Base-by-base conservation (phyloP, 108 stramenopile genomes). In the Skeletonema potamos region DNA sequence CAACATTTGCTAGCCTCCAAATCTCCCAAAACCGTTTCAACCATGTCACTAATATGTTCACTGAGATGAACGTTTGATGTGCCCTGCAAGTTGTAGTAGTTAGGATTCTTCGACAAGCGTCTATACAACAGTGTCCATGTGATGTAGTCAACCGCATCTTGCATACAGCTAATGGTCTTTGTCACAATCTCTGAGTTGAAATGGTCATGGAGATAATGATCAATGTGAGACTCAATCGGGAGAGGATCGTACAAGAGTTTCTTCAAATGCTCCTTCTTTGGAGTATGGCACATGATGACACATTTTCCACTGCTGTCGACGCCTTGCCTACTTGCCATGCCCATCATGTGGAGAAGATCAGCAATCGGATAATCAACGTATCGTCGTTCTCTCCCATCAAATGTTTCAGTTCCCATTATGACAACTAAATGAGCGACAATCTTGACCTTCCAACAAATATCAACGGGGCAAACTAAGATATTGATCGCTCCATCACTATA, bases 121-220 rank as follows among this genome's bases (percentile, higher is more conserved):
- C 99, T 87, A 73, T 98, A 99, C 64, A 97, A 76, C 57, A 99
- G 92, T 2, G 98, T 97, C 99, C 99, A 99, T 13, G 99, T 99
- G 30, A 99, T 73, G 72, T 96, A 99, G 76, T 99, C 98, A 56
- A 99, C 95, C 7, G 96, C 97, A 48, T 99, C 98, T 71, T 99
- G 97, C 92, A 98, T 98, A 64, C 84, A 88, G 57, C 89, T 87
- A 29, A 99, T 92, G 2, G 94, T 98, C 75, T 95, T 90, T 4
- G 97, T 92, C 22, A 98, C 97, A 65, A 97, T 90, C 70, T 99
- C 99, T 2, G 98, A 96, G 73, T 96, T 97, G 72, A 99, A 79
- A 79, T 97, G 96, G 72, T 99, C 99, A 71, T 97, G 96, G 59
- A 99, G 88, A 57, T 86, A 90, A 68, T 94, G 93, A 76, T 99